Evolutionary conservation across 306 rosid species (phyloP).

Genomic region (Amphicarpaea edgeworthii): DNA sequence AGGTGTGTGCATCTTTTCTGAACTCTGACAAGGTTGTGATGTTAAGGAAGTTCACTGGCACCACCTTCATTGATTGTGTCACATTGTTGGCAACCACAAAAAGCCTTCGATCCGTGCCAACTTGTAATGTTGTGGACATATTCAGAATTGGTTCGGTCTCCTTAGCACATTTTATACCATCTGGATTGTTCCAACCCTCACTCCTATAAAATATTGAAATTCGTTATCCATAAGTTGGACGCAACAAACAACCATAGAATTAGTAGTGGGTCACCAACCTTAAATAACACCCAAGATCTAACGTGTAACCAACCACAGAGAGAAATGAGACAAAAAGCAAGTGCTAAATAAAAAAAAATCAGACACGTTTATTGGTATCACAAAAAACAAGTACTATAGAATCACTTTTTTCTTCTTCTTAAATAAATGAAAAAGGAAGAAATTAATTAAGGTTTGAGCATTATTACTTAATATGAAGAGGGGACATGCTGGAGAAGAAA

Average conservation of each 20-base stretch:
- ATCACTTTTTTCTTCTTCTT: background rate
- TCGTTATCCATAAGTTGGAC: background rate
- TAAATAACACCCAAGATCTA: too few species aligned
- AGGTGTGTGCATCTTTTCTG: slow-evolving; percentile 93
- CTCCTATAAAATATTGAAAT: slow-evolving; percentile 61
- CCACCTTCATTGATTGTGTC: slow-evolving; percentile 59
- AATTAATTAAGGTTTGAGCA: background rate
- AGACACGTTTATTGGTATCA: background rate
- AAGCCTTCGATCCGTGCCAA: slow-evolving; percentile 83
- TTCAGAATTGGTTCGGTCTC: slow-evolving; percentile 79
- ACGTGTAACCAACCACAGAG: too few species aligned
- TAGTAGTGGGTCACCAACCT: too few species aligned
- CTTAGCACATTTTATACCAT: slow-evolving; percentile 90
- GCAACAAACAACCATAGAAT: too few species aligned
- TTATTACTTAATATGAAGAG: slow-evolving; percentile 95
- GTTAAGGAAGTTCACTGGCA: slow-evolving; percentile 71
- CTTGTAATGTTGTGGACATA: slow-evolving; percentile 55
- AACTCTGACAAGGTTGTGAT: slow-evolving; percentile 81
- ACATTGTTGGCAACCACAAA: slow-evolving; percentile 62
- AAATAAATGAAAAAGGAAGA: background rate
- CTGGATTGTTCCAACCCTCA: slow-evolving; percentile 82
- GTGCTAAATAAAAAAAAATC: too few species aligned
- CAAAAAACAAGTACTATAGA: slow-evolving; percentile 16
- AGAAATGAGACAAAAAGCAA: too few species aligned
- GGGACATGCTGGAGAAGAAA: slow-evolving; percentile 91